phyloP scores from a whole-genome alignment of 2,329 filamentous ascomycete genomes.

The Rasamsonia emersonii region DNA sequence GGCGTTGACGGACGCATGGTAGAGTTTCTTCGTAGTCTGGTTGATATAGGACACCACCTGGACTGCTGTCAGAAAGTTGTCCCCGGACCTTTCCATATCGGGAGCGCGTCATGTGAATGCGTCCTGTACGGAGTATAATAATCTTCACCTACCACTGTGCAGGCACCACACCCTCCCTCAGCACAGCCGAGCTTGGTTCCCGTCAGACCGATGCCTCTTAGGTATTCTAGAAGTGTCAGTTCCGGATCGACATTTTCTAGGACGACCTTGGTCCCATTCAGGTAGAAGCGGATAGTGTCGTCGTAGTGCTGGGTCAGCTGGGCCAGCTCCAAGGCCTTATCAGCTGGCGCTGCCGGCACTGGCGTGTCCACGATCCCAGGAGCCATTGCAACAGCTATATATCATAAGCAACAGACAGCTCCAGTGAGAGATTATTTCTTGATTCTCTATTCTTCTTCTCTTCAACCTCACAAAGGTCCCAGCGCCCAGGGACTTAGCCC shows the following conservation, averaged over 20 bases:
- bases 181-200: constrained; percentile 95
- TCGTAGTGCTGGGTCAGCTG: constrained; percentile 69
- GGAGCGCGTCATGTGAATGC: too few relatives aligned
- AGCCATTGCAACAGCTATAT: constrained; percentile 42
- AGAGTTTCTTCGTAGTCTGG: constrained; percentile 82
- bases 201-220: constrained; percentile 84
- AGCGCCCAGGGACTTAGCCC: too few relatives aligned
- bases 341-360: constrained; percentile 35
- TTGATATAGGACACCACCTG: constrained; percentile 83
- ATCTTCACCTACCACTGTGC: constrained; percentile 61
- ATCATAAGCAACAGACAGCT: too few relatives aligned
- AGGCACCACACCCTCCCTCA: constrained; percentile 93
- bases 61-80: constrained; percentile 18
- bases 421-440: too few relatives aligned
- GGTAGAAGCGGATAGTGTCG: constrained; percentile 82
- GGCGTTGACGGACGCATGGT: constrained; percentile 94
- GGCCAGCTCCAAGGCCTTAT: constrained; percentile 42
- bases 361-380: constrained; percentile 45
- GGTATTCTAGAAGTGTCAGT: constrained; percentile 82
- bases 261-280: constrained; percentile 85
- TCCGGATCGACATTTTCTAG: constrained; percentile 86
- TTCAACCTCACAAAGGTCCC: too few relatives aligned
- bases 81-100: background rate
- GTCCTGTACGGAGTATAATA: too few relatives aligned
- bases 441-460: too few relatives aligned